Conservation (phyloP, 768 basidiomycete species). For the Rickenella mellea region DNA sequence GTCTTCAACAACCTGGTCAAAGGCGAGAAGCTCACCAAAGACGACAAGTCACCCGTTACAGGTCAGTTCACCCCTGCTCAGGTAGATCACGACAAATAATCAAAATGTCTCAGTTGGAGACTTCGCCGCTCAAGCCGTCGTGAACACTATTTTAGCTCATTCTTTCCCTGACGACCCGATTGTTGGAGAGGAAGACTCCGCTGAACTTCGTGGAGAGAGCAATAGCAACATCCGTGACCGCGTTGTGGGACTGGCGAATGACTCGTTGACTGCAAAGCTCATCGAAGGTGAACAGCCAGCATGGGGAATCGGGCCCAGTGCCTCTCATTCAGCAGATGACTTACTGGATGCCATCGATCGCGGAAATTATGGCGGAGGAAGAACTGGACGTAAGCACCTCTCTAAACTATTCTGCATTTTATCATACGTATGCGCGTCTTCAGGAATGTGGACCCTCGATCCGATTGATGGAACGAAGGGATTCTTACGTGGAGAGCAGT, state of each 20-base stretch:
- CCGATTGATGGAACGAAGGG: slow-evolving; percentile 94
- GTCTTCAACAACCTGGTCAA: slow-evolving; percentile 34
- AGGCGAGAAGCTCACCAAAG: slow-evolving; percentile 34
- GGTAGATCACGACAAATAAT: not conserved
- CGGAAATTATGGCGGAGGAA: slow-evolving; percentile 67
- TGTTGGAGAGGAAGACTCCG: slow-evolving; percentile 91
- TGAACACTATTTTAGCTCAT: slow-evolving; percentile 65
- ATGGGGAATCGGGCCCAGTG: slow-evolving; percentile 67
- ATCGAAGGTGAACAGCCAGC: slow-evolving; percentile 43
- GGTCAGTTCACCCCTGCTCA: slow-evolving; percentile 30
- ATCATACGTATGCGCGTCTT: not conserved
- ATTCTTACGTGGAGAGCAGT: slow-evolving; percentile 87
- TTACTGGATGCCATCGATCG: slow-evolving; percentile 83
- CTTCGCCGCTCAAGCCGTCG: slow-evolving; percentile 87
- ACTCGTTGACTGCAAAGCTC: slow-evolving; percentile 52
- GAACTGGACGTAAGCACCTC: slow-evolving; percentile 51
- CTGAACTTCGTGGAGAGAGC: slow-evolving; percentile 52
- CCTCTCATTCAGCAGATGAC: slow-evolving; percentile 41
- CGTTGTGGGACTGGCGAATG: slow-evolving; percentile 77
- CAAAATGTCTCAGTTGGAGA: slow-evolving; percentile 60
- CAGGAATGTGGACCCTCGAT: slow-evolving; percentile 82
- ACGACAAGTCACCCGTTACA: slow-evolving; percentile 71
- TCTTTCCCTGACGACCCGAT: slow-evolving; percentile 83
- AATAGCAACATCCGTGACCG: slow-evolving; percentile 41
- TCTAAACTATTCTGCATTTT: slow-evolving; percentile 1